phyloP scores from a whole-genome alignment of 768 basidiomycete genomes.

The Filobasidium wieringae region DNA sequence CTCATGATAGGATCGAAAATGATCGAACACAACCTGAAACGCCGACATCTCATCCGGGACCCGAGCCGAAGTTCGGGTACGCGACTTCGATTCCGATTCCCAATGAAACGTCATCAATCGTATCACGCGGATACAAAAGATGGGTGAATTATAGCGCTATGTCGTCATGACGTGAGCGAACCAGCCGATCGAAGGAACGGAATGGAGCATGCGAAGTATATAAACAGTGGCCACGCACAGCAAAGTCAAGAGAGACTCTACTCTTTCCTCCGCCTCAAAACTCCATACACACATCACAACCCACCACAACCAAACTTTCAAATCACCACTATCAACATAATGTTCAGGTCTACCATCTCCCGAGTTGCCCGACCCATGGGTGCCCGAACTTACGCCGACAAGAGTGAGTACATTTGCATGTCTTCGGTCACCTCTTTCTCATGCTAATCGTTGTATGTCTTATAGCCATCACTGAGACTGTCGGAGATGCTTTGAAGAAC shows the following conservation, averaged over 20 bases:
- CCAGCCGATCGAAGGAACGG: too few species aligned
- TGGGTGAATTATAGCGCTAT: too few species aligned
- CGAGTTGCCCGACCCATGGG: slow-evolving; percentile 9
- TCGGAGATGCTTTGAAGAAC: slow-evolving; percentile 10
- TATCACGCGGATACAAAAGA: too few species aligned
- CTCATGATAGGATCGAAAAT: too few species aligned
- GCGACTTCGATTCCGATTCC: too few species aligned
- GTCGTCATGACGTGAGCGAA: too few species aligned
- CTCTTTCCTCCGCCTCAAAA: not conserved
- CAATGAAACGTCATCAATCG: too few species aligned
- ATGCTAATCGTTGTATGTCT: not conserved
- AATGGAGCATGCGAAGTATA: not conserved
- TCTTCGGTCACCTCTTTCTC: not conserved
- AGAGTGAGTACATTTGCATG: not conserved
- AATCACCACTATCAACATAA: too few species aligned
- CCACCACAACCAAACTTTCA: not conserved
- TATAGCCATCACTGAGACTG: slow-evolving; percentile 8
- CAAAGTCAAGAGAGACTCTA: too few species aligned
- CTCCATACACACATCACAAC: not conserved
- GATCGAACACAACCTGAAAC: too few species aligned
- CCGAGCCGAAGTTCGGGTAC: too few species aligned
- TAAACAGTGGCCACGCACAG: not conserved
- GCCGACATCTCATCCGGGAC: too few species aligned
- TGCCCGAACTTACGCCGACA: slow-evolving; percentile 11
- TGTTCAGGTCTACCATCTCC: slow-evolving; percentile 11